Percentiles rank a stretch among this genome's conserved stretches.
Evolutionary conservation across 345 rosid species (phyloP).

Genomic region (Erodium maritimum): DNA sequence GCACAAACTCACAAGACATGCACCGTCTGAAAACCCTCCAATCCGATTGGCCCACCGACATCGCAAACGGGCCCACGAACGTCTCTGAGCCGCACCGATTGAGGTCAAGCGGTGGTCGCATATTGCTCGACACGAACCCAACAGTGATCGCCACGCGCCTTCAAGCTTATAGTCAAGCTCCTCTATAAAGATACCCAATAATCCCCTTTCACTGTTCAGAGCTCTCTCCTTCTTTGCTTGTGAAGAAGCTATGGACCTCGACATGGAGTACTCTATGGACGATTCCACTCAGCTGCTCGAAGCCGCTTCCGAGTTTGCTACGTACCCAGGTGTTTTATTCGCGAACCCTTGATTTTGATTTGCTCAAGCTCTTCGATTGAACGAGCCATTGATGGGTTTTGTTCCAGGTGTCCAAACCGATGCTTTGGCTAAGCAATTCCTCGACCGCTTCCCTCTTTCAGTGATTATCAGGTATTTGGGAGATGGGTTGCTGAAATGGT

Average conservation of each 20-base stretch:
- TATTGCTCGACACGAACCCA: neutral
- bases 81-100: too few species aligned
- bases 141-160: constrained; percentile 15
- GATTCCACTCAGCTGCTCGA: constrained; percentile 55
- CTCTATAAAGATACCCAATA: neutral
- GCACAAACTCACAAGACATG: too few species aligned
- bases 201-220: neutral
- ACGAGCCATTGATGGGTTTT: neutral
- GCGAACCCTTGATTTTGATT: neutral
- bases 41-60: too few species aligned
- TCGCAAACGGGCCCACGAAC: too few species aligned
- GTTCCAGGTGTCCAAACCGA: constrained; percentile 51
- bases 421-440: constrained; percentile 51
- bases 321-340: constrained; percentile 37
- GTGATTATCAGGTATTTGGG: constrained; percentile 44
- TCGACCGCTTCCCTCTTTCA: constrained; percentile 71
- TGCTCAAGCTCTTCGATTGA: neutral
- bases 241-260: constrained; percentile 12
- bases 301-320: constrained; percentile 63
- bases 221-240: neutral
- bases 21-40: too few species aligned
- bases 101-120: neutral
- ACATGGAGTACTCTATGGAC: constrained; percentile 33
- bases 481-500: too few species aligned
- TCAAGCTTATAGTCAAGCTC: neutral